phyloP scores from a whole-genome alignment of 257 asterid genomes.

The Eustoma russellianum region DNA sequence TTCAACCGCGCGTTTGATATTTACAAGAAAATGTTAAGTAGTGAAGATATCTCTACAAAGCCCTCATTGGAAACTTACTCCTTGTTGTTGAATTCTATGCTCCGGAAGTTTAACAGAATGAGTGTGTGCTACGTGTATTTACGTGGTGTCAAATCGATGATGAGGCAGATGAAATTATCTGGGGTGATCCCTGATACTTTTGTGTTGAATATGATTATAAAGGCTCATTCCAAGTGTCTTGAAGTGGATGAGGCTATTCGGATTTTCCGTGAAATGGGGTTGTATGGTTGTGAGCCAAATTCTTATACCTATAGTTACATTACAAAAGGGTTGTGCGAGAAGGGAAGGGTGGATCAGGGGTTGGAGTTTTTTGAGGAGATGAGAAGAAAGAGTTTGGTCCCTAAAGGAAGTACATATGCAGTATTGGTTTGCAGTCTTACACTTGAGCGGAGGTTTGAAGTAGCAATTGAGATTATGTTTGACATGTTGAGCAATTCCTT shows the following conservation, averaged over 20 bases:
- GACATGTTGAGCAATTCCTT: conserved; percentile 57
- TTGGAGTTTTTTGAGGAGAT: conserved; percentile 50
- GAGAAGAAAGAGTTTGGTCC: conserved; percentile 55
- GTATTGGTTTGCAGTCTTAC: conserved; percentile 73
- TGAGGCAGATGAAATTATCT: conserved; percentile 75
- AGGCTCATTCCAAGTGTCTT: conserved; percentile 66
- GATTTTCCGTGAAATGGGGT: conserved; percentile 82
- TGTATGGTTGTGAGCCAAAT: conserved; percentile 84
- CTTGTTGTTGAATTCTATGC: conserved; percentile 45
- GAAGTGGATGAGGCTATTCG: conserved; percentile 76
- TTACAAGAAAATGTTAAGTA: conserved; percentile 68
- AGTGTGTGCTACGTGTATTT: conserved; percentile 67
- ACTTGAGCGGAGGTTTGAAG: conserved; percentile 58
- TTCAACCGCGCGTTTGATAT: conserved; percentile 84
- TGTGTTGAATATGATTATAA: conserved; percentile 74
- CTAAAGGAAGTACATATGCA: conserved; percentile 46
- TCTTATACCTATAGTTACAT: conserved; percentile 63
- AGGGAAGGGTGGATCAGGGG: conserved; percentile 66
- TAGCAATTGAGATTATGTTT: conserved; percentile 44
- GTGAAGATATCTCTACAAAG: conserved; percentile 36
- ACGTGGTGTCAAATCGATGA: conserved; percentile 60
- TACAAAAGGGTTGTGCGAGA: conserved; percentile 66
- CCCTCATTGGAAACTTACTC: conserved; percentile 75
- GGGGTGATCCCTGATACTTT: conserved; percentile 78
- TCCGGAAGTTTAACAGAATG: conserved; percentile 57